A percentile compares a stretch with the other conserved stretches of the same genome.
Evolutionary conservation across 169 alveolate species (phyloP).

Genomic region (Plasmodium sp.): DNA sequence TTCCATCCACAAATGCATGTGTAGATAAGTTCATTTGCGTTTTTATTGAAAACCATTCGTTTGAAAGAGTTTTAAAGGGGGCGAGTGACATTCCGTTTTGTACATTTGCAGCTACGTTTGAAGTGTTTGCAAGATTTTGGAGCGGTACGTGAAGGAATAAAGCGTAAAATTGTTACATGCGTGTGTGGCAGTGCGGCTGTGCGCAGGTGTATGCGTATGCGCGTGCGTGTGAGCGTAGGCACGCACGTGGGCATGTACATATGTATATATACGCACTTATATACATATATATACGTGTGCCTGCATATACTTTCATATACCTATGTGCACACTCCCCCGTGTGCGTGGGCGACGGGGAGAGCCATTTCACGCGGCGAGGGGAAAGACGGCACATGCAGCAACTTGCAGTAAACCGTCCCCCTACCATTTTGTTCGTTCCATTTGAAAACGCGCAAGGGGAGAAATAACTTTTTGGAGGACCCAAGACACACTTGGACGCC

Average conservation of each 20-base stretch:
- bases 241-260: background rate
- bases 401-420: background rate
- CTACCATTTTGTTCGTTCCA: background rate
- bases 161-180: background rate
- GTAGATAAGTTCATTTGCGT: background rate
- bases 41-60: background rate
- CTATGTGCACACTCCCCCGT: background rate
- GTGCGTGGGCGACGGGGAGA: background rate
- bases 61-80: background rate
- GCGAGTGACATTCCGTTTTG: background rate
- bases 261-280: too few relatives aligned
- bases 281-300: background rate
- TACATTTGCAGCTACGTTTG: background rate
- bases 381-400: background rate
- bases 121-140: background rate
- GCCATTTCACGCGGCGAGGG: background rate
- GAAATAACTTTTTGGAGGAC: background rate
- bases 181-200: background rate
- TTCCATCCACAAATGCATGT: background rate
- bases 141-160: background rate
- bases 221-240: background rate
- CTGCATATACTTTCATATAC: background rate
- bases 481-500: background rate
- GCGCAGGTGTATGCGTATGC: background rate
- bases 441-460: background rate